Evolutionary conservation across 371 early-diverging fungal genomes (phyloP), one percentile per base, ranked within the genome.

Genomic region (Gilbertella persicaria): DNA sequence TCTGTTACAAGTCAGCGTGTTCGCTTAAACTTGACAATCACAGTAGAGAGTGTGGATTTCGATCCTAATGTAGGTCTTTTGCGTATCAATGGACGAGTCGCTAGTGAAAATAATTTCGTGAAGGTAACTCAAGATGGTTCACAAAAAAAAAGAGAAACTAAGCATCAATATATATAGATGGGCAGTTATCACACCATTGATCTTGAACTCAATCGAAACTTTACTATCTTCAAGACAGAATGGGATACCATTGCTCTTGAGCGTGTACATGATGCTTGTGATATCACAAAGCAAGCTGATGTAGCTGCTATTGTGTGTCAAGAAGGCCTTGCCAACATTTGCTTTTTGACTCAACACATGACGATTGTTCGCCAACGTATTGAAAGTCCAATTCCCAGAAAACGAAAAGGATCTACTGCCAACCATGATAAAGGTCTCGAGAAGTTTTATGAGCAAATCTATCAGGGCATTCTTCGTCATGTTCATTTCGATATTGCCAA

Each of bases 111-210:
- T 78, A 89, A 83, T 55, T 83, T 86, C 66, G 96, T 97, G 48
- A 94, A 96, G 81, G 90, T 92, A 75, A 26, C 48, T 33, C 40
- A 29, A 19, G 37, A 33, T 16, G 20, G n/a, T n/a, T n/a, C n/a
- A 46, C 12, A 37, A 16, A 20, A 25, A 16, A 29, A 21, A 17
- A 13, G 16, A 20, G 29, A 25, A n/a, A 29, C 3, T 10, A 25
- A 28, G 23, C 14, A 13, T 33, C 17, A 17, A 4, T 14, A 10
- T 6, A 0, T 21, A 41, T 66, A 94, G 93, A 71, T 96, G 78
- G 97, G 96, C 16, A 88, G 87, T 30, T 96, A 92, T 73, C 98
- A 97, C 75, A 97, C 97, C 1, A 78, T 97, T 46, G 98, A 97
- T 62, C 71, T 98, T 49, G 96, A 95, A 62, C 68, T 93, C 64